phyloP scores from a whole-genome alignment of 2,329 filamentous ascomycete species.

The Penicillium sp. region DNA sequence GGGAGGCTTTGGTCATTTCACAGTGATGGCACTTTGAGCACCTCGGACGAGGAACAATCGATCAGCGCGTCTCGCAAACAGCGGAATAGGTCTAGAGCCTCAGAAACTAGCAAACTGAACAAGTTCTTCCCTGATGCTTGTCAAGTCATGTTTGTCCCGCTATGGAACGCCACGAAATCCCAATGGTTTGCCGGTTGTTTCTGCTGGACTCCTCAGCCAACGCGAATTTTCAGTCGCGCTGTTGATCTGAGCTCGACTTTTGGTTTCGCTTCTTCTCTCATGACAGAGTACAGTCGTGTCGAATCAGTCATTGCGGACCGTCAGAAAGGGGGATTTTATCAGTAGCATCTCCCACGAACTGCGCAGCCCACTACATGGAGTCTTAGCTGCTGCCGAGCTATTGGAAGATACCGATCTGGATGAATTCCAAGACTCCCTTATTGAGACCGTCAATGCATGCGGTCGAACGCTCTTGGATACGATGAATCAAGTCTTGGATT shows the following conservation, averaged over 20 bases:
- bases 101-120: constrained; percentile 6
- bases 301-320: constrained; percentile 38
- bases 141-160: constrained; percentile 28
- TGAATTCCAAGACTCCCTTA: constrained; percentile 39
- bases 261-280: constrained; percentile 35
- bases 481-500: constrained; percentile 34
- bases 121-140: constrained; percentile 23
- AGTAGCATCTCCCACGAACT: constrained; percentile 53
- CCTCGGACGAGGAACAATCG: neutral
- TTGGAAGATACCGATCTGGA: constrained; percentile 43
- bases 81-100: constrained; percentile 4
- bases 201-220: constrained; percentile 27
- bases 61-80: neutral
- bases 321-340: constrained; percentile 53
- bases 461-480: constrained; percentile 52
- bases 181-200: constrained; percentile 31
- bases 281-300: constrained; percentile 38
- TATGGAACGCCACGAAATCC: constrained; percentile 32
- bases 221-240: constrained; percentile 18
- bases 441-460: constrained; percentile 50
- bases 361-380: constrained; percentile 46
- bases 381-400: constrained; percentile 48
- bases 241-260: constrained; percentile 35
- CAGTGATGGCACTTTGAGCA: neutral
- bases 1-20: neutral